A percentile compares a stretch with the other conserved stretches of the same genome.
Conservation (phyloP, 495 filamentous ascomycete species). For the Monascus purpureus region DNA sequence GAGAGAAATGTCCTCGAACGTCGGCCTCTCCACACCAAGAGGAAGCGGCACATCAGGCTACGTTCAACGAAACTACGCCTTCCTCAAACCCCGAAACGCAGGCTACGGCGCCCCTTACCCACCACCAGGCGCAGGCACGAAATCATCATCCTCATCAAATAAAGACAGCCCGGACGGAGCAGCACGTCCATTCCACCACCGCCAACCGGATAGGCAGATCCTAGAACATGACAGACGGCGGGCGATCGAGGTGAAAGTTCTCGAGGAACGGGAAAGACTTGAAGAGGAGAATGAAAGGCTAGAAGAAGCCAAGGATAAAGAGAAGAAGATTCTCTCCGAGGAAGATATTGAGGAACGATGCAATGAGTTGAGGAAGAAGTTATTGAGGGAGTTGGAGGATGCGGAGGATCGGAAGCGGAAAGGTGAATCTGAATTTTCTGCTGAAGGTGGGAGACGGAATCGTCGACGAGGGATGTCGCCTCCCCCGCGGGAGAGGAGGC, state of each 20-base stretch:
- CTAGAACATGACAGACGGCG: slow-evolving; percentile 85
- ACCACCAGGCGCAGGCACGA: slow-evolving; percentile 9
- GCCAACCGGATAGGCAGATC: slow-evolving; percentile 80
- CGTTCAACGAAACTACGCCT: slow-evolving; percentile 86
- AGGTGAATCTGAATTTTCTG: background rate
- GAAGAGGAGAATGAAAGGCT: slow-evolving; percentile 63
- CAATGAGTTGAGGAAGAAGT: slow-evolving; percentile 12
- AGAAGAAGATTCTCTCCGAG: slow-evolving; percentile 38
- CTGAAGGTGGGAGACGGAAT: slow-evolving; percentile 1
- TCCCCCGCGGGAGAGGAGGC: slow-evolving; percentile 24
- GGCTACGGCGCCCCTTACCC: slow-evolving; percentile 41
- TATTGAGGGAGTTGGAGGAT: slow-evolving; percentile 22
- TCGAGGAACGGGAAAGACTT: slow-evolving; percentile 74
- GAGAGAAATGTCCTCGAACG: slow-evolving; percentile 77
- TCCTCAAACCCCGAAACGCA: slow-evolving; percentile 59
- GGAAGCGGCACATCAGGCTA: slow-evolving; percentile 94
- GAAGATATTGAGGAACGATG: slow-evolving; percentile 30
- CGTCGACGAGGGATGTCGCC: background rate
- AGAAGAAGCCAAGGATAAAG: slow-evolving; percentile 37
- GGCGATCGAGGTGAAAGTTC: slow-evolving; percentile 80
- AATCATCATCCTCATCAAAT: no score
- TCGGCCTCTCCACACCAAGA: slow-evolving; percentile 89
- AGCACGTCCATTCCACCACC: slow-evolving; percentile 56
- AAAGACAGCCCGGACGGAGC: slow-evolving; percentile 19
- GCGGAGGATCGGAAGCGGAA: slow-evolving; percentile 5